These are phyloP conservation scores for Albugo laibachii DNA, from an alignment of 352 stramenopile genomes.

Conservation along the genomic window DNA sequence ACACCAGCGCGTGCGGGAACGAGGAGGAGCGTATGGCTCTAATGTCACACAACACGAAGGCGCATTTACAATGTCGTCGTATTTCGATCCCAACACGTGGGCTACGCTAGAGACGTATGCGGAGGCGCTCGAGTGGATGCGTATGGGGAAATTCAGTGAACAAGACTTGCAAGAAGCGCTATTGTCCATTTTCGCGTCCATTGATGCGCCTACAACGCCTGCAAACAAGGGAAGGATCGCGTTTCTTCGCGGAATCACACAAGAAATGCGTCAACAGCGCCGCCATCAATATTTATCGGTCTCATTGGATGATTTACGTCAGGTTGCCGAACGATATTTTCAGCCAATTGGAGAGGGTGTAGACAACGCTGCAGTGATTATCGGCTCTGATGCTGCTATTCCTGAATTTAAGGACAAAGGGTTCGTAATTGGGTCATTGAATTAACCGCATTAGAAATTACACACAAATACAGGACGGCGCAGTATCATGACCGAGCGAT, in stretches of 20 bases:
- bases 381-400: constrained; percentile 34
- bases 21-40: constrained; percentile 60
- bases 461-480: too few species aligned
- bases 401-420: constrained; percentile 20
- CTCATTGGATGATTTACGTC: too few species aligned
- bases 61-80: constrained; percentile 59
- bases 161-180: constrained; percentile 65
- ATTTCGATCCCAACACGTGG: constrained; percentile 72
- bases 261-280: constrained; percentile 58
- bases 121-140: constrained; percentile 25
- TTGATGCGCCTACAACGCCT: constrained; percentile 59
- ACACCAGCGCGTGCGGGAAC: constrained; percentile 62
- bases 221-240: constrained; percentile 53
- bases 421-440: constrained; percentile 7
- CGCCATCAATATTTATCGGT: constrained; percentile 46
- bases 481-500: background rate
- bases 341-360: background rate
- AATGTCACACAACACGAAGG: constrained; percentile 51
- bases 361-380: constrained; percentile 25
- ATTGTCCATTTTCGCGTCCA: constrained; percentile 46
- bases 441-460: too few species aligned
- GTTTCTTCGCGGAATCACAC: constrained; percentile 63
- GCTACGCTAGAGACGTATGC: constrained; percentile 57
- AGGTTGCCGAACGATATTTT: too few species aligned
- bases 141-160: constrained; percentile 31